Evolutionary conservation across 2,329 filamentous ascomycete species (phyloP).

Genomic region (Ophidiomyces ophidiicola): DNA sequence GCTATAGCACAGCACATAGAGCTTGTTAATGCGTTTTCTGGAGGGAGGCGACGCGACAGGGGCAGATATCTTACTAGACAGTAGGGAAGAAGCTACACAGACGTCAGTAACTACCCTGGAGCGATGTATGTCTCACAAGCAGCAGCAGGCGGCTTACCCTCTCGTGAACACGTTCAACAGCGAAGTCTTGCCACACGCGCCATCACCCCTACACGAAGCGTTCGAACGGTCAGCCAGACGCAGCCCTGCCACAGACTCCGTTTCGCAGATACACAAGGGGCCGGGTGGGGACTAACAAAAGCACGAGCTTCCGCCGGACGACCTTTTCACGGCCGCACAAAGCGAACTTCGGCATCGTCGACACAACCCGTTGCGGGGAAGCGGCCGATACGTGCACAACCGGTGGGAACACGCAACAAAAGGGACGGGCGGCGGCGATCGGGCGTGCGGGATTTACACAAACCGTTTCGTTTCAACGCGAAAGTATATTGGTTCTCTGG

Average conservation of each 20-base stretch:
- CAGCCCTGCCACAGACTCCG: neutral
- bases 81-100: constrained; percentile 79
- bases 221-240: neutral
- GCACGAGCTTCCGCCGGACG: constrained; percentile 89
- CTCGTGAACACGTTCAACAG: constrained; percentile 95
- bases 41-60: constrained; percentile 17
- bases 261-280: too few species aligned
- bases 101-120: neutral
- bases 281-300: constrained; percentile 67
- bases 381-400: too few species aligned
- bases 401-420: neutral
- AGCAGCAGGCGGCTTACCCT: constrained; percentile 49
- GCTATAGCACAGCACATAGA: constrained; percentile 28
- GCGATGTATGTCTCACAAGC: neutral
- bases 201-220: constrained; percentile 58
- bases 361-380: neutral
- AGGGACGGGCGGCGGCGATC: neutral
- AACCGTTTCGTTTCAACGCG: too few species aligned
- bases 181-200: constrained; percentile 94
- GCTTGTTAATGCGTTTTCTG: constrained; percentile 11
- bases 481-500: too few species aligned
- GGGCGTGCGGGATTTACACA: too few species aligned
- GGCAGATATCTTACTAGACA: constrained; percentile 54
- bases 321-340: constrained; percentile 65
- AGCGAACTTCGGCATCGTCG: constrained; percentile 33